Evolutionary conservation across 2,329 filamentous ascomycete genomes (phyloP).

Genomic region (Onygenales sp.): DNA sequence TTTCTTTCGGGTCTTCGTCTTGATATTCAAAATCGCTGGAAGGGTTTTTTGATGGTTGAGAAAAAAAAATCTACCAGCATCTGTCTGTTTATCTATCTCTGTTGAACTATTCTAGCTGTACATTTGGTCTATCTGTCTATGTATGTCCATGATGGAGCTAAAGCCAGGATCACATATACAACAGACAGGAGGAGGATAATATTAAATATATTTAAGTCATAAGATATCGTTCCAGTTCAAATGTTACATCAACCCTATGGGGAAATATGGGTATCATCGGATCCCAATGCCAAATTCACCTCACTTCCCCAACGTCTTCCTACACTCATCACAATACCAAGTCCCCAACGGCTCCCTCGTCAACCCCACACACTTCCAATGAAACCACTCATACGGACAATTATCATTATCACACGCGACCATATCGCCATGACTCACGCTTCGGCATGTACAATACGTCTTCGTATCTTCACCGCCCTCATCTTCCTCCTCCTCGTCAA

Average conservation of each 20-base stretch:
- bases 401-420: constrained; percentile 57
- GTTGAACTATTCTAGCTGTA: no score
- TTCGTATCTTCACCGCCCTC: constrained; percentile 49
- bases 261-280: not conserved
- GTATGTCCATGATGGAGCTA: no score
- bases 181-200: no score
- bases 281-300: not conserved
- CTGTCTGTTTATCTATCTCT: no score
- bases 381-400: constrained; percentile 59
- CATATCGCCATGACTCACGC: constrained; percentile 58
- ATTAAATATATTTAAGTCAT: no score
- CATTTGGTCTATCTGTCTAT: no score
- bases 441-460: constrained; percentile 57
- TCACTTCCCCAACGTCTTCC: constrained; percentile 30
- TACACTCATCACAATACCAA: constrained; percentile 48
- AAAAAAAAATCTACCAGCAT: no score
- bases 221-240: no score
- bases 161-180: no score
- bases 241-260: not conserved
- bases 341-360: constrained; percentile 50
- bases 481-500: constrained; percentile 40
- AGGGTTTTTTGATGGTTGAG: no score
- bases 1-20: not conserved
- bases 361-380: constrained; percentile 55
- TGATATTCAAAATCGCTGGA: not conserved